Percentiles rank a stretch among this genome's conserved stretches.
These are phyloP conservation scores for Trematosphaeria pertusa DNA, from an alignment of 2,329 filamentous ascomycete species.

Conservation along the genomic window DNA sequence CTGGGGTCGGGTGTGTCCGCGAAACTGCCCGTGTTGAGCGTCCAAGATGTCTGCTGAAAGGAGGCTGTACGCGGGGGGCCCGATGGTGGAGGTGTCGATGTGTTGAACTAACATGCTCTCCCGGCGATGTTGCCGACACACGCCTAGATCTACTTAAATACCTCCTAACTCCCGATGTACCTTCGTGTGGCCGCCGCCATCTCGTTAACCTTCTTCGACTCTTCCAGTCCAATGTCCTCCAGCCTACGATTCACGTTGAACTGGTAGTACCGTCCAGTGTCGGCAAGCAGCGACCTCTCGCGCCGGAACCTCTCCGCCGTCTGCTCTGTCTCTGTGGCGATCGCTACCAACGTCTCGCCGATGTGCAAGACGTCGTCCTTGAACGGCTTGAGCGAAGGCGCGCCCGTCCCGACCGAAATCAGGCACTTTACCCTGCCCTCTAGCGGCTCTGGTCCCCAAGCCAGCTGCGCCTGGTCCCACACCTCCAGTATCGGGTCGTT, in stretches of 20 bases:
- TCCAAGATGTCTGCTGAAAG: conserved; percentile 9
- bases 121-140: conserved; percentile 23
- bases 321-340: conserved; percentile 24
- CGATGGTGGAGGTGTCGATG: conserved; percentile 23
- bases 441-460: conserved; percentile 18
- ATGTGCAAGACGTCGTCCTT: conserved; percentile 22
- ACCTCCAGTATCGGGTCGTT: conserved; percentile 57
- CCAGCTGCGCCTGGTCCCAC: conserved; percentile 42
- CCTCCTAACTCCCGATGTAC: conserved; percentile 26
- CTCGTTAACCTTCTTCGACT: conserved; percentile 13
- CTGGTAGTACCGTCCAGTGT: conserved; percentile 10
- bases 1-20: conserved; percentile 12
- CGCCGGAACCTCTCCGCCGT: conserved; percentile 22
- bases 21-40: conserved; percentile 10
- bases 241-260: conserved; percentile 11
- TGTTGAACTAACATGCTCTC: too few species aligned
- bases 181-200: conserved; percentile 26
- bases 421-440: conserved; percentile 21
- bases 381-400: conserved; percentile 24
- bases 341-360: conserved; percentile 16
- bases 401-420: conserved; percentile 23
- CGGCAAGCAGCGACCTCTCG: conserved; percentile 14
- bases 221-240: conserved; percentile 7
- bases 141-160: conserved; percentile 26
- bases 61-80: conserved; percentile 13